Evolutionary conservation across 257 asterid species (phyloP).

Genomic region (Solanum pinnatisectum): DNA sequence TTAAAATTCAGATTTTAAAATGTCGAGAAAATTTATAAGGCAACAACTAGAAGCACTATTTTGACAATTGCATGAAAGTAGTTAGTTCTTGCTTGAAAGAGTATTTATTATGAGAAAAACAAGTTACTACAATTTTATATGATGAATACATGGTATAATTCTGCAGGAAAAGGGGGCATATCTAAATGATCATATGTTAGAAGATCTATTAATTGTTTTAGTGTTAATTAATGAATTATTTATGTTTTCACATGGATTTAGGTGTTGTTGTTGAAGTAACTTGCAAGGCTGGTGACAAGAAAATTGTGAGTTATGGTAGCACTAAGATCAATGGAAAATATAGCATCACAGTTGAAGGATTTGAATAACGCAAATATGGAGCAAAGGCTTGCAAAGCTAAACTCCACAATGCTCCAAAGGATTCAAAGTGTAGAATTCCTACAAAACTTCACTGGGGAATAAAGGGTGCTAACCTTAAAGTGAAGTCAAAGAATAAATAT

Average conservation of each 20-base stretch:
- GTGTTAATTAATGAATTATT: neutral
- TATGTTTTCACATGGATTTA: neutral
- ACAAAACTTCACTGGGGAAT: slow-evolving; percentile 41
- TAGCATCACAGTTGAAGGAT: slow-evolving; percentile 30
- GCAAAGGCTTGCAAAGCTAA: neutral
- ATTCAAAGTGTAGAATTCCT: slow-evolving; percentile 44
- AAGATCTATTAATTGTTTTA: neutral
- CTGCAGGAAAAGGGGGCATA: neutral
- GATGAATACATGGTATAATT: neutral
- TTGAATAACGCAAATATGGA: slow-evolving; percentile 1
- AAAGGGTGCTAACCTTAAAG: slow-evolving; percentile 38
- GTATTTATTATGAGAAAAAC: neutral
- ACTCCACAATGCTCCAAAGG: slow-evolving; percentile 33
- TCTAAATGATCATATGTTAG: neutral
- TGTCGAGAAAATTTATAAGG: neutral
- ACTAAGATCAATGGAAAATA: slow-evolving; percentile 60
- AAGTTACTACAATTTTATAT: neutral
- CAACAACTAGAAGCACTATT: neutral
- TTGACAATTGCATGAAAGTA: neutral
- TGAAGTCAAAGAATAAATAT: slow-evolving; percentile 45
- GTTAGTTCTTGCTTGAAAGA: neutral
- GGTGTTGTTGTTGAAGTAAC: slow-evolving; percentile 58
- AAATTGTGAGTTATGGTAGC: slow-evolving; percentile 47
- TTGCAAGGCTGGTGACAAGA: slow-evolving; percentile 13
- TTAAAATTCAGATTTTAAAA: neutral